A percentile compares a stretch with the other conserved stretches of the same genome.
Conservation (phyloP, 768 basidiomycete species). For the Agaricus subrufescens region DNA sequence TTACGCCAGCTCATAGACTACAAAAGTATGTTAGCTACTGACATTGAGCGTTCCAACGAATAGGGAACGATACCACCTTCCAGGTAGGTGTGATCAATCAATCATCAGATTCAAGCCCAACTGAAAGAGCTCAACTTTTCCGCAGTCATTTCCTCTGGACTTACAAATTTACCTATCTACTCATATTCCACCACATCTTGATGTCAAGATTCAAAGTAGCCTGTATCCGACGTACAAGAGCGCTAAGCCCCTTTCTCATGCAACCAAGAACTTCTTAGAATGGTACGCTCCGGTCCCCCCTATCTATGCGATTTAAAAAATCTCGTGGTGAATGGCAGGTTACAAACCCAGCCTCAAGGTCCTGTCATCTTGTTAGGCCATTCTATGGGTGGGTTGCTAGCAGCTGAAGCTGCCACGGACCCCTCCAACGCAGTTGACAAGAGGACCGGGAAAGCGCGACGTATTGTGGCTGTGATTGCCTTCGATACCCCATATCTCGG, state of each 20-base stretch:
- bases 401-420: conserved; percentile 50
- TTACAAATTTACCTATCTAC: conserved; percentile 39
- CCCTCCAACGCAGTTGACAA: conserved; percentile 28
- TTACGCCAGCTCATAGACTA: background rate
- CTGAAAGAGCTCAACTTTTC: background rate
- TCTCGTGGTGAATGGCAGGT: conserved; percentile 27
- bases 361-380: conserved; percentile 53
- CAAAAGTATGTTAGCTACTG: background rate
- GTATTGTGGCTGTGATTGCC: conserved; percentile 50
- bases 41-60: background rate
- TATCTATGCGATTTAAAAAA: background rate
- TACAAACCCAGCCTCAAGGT: conserved; percentile 48
- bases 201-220: conserved; percentile 38
- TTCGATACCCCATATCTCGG: conserved; percentile 58
- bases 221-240: conserved; percentile 61
- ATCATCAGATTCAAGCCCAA: background rate
- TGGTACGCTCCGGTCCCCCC: conserved; percentile 32
- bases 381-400: conserved; percentile 60
- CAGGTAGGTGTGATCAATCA: conserved; percentile 29
- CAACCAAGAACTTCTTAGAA: conserved; percentile 48
- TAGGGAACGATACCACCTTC: conserved; percentile 56
- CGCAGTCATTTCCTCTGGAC: conserved; percentile 51
- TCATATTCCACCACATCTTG: conserved; percentile 27
- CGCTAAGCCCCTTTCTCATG: conserved; percentile 44
- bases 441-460: conserved; percentile 26